Evolutionary conservation across 257 asterid genomes (phyloP).

Genomic region (Fraxinus americana): DNA sequence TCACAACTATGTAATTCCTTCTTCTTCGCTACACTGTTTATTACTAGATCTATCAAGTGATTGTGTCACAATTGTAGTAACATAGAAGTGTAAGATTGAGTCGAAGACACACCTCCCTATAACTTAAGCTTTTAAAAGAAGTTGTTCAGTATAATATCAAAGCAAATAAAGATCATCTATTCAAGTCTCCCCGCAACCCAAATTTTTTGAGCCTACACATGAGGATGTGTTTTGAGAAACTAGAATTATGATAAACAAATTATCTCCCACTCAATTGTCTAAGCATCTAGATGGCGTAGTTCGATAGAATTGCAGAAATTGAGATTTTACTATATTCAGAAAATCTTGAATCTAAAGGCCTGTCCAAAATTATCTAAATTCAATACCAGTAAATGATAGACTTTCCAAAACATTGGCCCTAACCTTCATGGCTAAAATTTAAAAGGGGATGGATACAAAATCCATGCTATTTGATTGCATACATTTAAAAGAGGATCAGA

Average conservation of each 20-base stretch:
- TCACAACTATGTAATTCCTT: too few species aligned
- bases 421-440: neutral
- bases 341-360: neutral
- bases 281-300: too few species aligned
- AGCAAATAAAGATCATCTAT: neutral
- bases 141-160: neutral
- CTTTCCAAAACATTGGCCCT: neutral
- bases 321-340: neutral
- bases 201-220: neutral
- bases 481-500: neutral
- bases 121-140: too few species aligned
- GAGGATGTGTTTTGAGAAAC: neutral
- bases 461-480: neutral
- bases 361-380: neutral
- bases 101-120: too few species aligned
- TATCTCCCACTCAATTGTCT: neutral
- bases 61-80: too few species aligned
- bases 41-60: too few species aligned
- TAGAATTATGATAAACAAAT: too few species aligned
- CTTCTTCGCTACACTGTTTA: too few species aligned
- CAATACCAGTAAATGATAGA: neutral
- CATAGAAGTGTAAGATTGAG: too few species aligned
- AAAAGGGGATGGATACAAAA: neutral
- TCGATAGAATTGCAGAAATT: neutral
- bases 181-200: neutral